These are phyloP conservation scores for Pichia paraexigua DNA, from an alignment of 805 yeast genomes.

Conservation along the genomic window DNA sequence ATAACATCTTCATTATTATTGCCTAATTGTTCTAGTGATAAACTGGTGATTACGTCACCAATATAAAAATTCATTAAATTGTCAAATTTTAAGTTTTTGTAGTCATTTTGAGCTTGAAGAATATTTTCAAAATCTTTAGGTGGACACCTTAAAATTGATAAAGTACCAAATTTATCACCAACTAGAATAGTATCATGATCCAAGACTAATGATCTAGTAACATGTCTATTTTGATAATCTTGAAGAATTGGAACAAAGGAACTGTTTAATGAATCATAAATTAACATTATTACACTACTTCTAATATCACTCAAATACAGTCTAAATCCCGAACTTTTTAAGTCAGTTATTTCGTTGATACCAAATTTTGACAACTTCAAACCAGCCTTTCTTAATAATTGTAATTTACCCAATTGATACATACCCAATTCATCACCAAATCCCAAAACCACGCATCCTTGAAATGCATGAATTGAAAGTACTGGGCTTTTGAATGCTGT, in stretches of 20 bases:
- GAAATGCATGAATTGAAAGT: conserved; percentile 44
- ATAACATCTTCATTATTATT: conserved; percentile 61
- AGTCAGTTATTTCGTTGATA: conserved; percentile 40
- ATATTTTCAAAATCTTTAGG: conserved; percentile 9
- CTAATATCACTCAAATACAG: conserved; percentile 66
- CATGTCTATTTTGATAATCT: conserved; percentile 61
- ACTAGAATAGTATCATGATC: conserved; percentile 74
- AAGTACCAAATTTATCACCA: conserved; percentile 83
- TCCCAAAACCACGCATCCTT: conserved; percentile 56
- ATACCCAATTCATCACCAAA: conserved; percentile 43
- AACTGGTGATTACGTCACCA: conserved; percentile 63
- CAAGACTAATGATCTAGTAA: conserved; percentile 49
- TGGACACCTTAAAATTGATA: conserved; percentile 60
- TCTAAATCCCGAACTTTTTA: conserved; percentile 49
- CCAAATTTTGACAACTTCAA: conserved; percentile 32
- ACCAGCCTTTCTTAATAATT: conserved; percentile 61
- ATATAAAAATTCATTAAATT: conserved; percentile 49
- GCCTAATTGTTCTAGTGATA: conserved; percentile 46
- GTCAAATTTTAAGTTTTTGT: conserved; percentile 33
- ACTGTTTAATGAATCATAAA: conserved; percentile 40
- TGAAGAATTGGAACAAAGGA: conserved; percentile 58
- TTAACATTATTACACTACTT: conserved; percentile 52
- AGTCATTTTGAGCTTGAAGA: not conserved
- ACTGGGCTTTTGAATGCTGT: conserved; percentile 48
- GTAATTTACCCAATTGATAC: conserved; percentile 73